A percentile compares a stretch with the other conserved stretches of the same genome.
phyloP scores from a whole-genome alignment of 805 yeast species.

The Candida fluviatilis region DNA sequence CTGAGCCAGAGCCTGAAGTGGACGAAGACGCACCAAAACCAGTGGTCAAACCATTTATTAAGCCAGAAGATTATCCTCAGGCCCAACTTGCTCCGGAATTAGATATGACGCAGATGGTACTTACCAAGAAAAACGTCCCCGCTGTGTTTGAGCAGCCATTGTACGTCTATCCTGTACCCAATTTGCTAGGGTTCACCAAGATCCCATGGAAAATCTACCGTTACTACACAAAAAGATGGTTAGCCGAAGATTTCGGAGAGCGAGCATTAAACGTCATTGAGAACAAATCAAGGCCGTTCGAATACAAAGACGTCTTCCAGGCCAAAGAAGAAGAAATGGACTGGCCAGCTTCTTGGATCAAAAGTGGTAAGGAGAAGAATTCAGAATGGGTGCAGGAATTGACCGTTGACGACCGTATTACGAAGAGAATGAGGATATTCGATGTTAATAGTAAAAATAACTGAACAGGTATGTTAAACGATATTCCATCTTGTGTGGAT shows the following conservation, averaged over 20 bases:
- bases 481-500: background rate
- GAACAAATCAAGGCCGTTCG: constrained; percentile 54
- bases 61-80: constrained; percentile 50
- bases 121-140: constrained; percentile 41
- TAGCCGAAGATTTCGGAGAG: constrained; percentile 62
- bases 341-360: constrained; percentile 87
- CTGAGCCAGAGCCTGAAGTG: constrained; percentile 22
- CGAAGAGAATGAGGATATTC: constrained; percentile 47
- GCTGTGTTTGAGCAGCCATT: constrained; percentile 74
- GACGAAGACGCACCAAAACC: constrained; percentile 26
- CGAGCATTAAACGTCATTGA: constrained; percentile 50
- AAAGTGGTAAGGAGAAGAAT: constrained; percentile 62
- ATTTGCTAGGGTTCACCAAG: constrained; percentile 70
- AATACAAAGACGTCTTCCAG: constrained; percentile 35
- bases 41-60: constrained; percentile 62
- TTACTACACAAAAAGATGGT: constrained; percentile 68
- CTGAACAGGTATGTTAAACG: too few relatives aligned
- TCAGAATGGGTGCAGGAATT: constrained; percentile 89
- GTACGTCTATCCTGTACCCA: constrained; percentile 70
- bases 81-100: constrained; percentile 61
- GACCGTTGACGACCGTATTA: constrained; percentile 63
- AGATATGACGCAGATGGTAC: constrained; percentile 27
- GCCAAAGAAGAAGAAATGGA: constrained; percentile 67
- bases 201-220: constrained; percentile 75
- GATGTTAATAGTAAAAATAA: constrained; percentile 13